phyloP scores from a whole-genome alignment of 2,329 filamentous ascomycete genomes.

The Fragosphaeria purpurea region DNA sequence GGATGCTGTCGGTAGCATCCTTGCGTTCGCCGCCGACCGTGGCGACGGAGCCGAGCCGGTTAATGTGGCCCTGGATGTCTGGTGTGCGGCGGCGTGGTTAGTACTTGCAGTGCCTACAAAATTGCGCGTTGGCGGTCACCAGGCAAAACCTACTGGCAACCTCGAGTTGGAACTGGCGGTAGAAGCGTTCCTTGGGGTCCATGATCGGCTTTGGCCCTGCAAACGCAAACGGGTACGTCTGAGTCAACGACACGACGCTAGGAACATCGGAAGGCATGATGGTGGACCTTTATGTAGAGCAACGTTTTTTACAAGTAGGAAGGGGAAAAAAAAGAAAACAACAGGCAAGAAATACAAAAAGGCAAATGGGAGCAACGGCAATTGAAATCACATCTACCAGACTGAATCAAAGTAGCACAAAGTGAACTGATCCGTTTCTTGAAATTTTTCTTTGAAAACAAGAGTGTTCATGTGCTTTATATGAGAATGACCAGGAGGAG shows the following conservation, averaged over 20 bases:
- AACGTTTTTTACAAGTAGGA: no score
- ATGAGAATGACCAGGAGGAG: no score
- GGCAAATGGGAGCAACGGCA: no score
- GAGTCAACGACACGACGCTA: no score
- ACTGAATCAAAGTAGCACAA: no score
- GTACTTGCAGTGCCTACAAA: no score
- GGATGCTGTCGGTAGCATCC: slow-evolving; percentile 70
- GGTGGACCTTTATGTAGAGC: background rate
- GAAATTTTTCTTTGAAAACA: no score
- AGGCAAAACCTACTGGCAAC: slow-evolving; percentile 47
- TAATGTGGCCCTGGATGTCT: slow-evolving; percentile 72
- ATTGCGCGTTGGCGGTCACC: background rate
- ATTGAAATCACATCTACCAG: no score
- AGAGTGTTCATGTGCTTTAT: no score
- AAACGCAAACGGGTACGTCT: slow-evolving; percentile 11
- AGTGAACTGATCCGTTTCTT: no score
- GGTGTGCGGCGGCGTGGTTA: background rate
- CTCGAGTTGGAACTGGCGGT: slow-evolving; percentile 70
- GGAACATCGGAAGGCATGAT: background rate
- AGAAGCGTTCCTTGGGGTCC: slow-evolving; percentile 68
- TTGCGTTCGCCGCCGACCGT: slow-evolving; percentile 63
- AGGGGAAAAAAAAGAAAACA: background rate
- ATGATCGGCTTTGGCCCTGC: slow-evolving; percentile 21
- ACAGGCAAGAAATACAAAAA: background rate
- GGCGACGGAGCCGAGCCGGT: slow-evolving; percentile 52